These are phyloP conservation scores for Colletotrichum liaoningense DNA, from an alignment of 2,329 filamentous ascomycete genomes.

Conservation along the genomic window DNA sequence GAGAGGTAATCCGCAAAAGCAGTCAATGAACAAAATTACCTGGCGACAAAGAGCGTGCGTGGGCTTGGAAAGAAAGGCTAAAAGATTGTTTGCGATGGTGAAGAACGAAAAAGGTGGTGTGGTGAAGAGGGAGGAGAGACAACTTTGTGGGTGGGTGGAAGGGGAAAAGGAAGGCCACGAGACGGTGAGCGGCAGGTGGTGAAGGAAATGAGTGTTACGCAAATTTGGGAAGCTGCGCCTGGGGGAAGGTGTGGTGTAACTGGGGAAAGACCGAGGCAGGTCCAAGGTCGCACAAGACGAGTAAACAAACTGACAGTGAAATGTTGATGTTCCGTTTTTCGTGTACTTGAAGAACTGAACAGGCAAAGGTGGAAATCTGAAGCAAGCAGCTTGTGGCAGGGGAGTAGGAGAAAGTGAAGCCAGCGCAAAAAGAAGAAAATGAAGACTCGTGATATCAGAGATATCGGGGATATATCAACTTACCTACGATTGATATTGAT, in stretches of 20 bases:
- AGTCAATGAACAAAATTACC: constrained; percentile 3
- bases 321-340: not conserved
- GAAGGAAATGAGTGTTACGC: constrained; percentile 23
- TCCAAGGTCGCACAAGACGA: constrained; percentile 3
- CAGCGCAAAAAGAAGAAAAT: not conserved
- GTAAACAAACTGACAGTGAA: not conserved
- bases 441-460: not conserved
- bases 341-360: not conserved
- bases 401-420: not conserved
- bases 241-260: constrained; percentile 26
- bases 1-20: not conserved
- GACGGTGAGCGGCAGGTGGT: not conserved
- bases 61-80: not conserved
- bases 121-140: constrained; percentile 15
- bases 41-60: constrained; percentile 1
- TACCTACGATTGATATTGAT: constrained; percentile 18
- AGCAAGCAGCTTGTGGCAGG: not conserved
- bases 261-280: constrained; percentile 11
- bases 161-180: not conserved
- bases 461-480: not conserved
- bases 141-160: not conserved
- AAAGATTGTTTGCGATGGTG: not conserved
- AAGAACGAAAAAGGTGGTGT: not conserved
- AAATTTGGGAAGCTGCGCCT: constrained; percentile 20
- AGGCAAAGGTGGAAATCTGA: not conserved